Conservation (phyloP, 2,329 filamentous ascomycete species). For the Ophiostoma tasmaniense region DNA sequence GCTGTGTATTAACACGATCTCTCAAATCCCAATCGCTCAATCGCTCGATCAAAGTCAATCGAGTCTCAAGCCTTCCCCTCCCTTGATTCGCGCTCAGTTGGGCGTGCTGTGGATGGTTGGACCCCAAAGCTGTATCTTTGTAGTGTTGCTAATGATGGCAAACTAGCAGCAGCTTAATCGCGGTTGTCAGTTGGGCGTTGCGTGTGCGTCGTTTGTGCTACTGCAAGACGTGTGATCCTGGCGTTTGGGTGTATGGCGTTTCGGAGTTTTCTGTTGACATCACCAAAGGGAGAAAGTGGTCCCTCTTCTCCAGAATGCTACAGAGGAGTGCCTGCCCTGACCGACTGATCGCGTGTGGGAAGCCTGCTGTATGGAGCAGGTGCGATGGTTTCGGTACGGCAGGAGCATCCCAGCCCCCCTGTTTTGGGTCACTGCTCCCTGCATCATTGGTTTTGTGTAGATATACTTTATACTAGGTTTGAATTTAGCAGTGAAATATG, state of each 20-base stretch:
- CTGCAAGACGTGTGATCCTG: neutral
- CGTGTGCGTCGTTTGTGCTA: neutral
- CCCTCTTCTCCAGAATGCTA: neutral
- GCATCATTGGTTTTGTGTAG: neutral
- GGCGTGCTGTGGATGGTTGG: slow-evolving; percentile 3
- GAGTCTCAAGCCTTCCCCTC: neutral
- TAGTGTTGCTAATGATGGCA: neutral
- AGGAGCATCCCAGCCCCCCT: neutral
- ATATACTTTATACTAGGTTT: no score
- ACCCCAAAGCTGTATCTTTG: neutral
- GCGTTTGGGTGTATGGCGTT: neutral
- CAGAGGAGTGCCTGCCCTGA: neutral
- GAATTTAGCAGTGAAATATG: neutral
- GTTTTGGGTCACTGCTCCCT: neutral
- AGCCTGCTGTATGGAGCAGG: neutral
- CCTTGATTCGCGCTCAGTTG: neutral
- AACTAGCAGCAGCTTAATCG: neutral
- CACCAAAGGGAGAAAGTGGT: slow-evolving; percentile 1
- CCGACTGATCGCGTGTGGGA: slow-evolving; percentile 7
- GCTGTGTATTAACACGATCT: neutral
- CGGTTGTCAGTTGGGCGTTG: neutral
- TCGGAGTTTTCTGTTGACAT: neutral
- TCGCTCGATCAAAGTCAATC: neutral
- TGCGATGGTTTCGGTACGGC: neutral
- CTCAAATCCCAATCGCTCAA: neutral